Base-by-base conservation (phyloP, 2,329 filamentous ascomycete species). In the Aspergillus ruber region DNA sequence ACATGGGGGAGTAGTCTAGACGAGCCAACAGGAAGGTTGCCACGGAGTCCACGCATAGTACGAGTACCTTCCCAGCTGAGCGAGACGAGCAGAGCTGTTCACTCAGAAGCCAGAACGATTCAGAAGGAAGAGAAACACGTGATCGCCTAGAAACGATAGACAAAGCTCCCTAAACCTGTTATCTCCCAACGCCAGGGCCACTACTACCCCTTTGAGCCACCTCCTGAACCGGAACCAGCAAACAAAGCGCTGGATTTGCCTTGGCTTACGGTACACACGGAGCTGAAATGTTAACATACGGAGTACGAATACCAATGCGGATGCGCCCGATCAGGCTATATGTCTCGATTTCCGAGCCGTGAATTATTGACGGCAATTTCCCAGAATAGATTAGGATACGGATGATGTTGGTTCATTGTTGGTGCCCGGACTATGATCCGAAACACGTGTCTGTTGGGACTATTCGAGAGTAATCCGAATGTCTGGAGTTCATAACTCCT, bases 131-230 rank as follows among this genome's bases (percentile, higher is more conserved):
- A 8, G n/a, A 6, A 38, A 17, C 15, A 42, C 40, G 21, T 15
- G 23, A 25, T 42, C 21, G 21, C n/a, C 20, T 13, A 21, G 12
- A 13, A 27, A 27, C 12, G 10, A 27, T 21, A 38, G 35, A 9
- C 18, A 18, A 38, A 9, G 35, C n/a, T 38, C 25, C 25, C 25
- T 29, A 29, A 39, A 39, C 36, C 17, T 21, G 40, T 42, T 27
- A 42, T 25, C 29, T 27, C 40, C 40, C 40, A 42, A 21, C 40
- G 40, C 40, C 40, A 42, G 40, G 40, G 29, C 40, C 40, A 42
- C 10, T 18, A n/a, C n/a, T 15, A 42, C 10, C 36, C 35, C n/a
- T 15, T 42, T 42, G 21, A 42, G 40, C 40, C 40, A 42, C 40
- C 40, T 42, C 40, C 40, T 42, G 40, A 42, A 42, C 15, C 35